Conservation (phyloP, 2,329 filamentous ascomycete species). For the Cryphonectria carpinicola region DNA sequence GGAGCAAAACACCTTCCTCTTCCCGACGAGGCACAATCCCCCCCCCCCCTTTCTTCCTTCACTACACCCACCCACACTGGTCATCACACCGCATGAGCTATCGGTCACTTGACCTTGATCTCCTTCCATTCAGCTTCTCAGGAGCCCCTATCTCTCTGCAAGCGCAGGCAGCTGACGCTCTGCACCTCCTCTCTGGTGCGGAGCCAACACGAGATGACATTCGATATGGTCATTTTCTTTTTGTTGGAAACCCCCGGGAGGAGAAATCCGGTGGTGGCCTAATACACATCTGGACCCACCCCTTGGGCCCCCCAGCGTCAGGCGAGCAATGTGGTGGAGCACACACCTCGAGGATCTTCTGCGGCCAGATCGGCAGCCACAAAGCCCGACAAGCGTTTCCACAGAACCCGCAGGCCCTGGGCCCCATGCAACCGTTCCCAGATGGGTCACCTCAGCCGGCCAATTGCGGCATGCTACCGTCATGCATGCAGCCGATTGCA, state of each 20-base stretch:
- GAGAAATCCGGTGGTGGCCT: conserved; percentile 14
- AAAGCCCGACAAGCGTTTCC: conserved; percentile 29
- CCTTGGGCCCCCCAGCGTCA: conserved; percentile 29
- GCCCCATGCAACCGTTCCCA: conserved; percentile 25
- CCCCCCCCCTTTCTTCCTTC: not conserved
- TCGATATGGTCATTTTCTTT: conserved; percentile 1
- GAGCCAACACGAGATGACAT: conserved; percentile 10
- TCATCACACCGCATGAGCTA: conserved; percentile 48
- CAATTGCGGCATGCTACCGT: conserved; percentile 46
- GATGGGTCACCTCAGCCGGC: conserved; percentile 32
- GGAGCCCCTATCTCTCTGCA: conserved; percentile 35
- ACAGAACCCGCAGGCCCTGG: conserved; percentile 23
- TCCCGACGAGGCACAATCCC: not conserved
- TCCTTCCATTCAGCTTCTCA: conserved; percentile 43
- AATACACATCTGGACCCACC: conserved; percentile 30
- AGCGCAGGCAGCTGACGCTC: conserved; percentile 39
- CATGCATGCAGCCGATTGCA: conserved; percentile 53
- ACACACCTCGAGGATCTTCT: conserved; percentile 37
- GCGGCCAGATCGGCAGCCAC: conserved; percentile 42
- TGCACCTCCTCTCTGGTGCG: conserved; percentile 11
- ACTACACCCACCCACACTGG: conserved; percentile 23
- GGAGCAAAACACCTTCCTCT: conserved; percentile 25
- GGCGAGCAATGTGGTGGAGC: conserved; percentile 37
- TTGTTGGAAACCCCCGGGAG: conserved; percentile 5
- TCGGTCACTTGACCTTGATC: conserved; percentile 50